Percentiles rank a stretch among this genome's conserved stretches.
Conservation (phyloP, 768 basidiomycete species). For the Mycena capillaripes region DNA sequence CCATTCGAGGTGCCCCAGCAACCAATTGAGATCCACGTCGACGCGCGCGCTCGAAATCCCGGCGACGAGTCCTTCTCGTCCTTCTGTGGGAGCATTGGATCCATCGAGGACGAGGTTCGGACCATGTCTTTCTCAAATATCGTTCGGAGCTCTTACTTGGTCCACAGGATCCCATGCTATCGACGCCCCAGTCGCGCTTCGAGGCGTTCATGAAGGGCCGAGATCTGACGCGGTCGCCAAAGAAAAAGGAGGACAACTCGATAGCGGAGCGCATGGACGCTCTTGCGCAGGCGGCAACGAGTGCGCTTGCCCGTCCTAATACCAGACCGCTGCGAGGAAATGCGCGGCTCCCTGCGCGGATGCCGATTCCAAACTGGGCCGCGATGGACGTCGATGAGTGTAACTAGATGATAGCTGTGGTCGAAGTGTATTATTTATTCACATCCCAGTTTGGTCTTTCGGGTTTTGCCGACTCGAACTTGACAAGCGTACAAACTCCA, state of each 20-base stretch:
- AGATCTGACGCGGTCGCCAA: conserved; percentile 27
- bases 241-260: conserved; percentile 2
- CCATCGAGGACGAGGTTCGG: conserved; percentile 32
- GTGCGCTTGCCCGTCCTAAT: conserved; percentile 1
- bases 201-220: conserved; percentile 33
- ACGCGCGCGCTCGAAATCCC: background rate
- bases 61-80: conserved; percentile 3
- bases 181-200: conserved; percentile 34
- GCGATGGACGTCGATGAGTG: conserved; percentile 2
- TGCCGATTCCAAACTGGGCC: conserved; percentile 30
- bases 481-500: too few species aligned
- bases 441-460: background rate
- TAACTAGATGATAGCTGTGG: too few species aligned
- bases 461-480: too few species aligned
- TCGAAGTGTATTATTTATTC: too few species aligned
- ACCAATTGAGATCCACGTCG: background rate
- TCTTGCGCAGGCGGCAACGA: conserved; percentile 3
- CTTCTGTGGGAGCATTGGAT: conserved; percentile 21
- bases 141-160: background rate
- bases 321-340: conserved; percentile 28
- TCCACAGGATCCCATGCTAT: conserved; percentile 3
- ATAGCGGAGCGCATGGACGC: conserved; percentile 1
- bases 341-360: conserved; percentile 26
- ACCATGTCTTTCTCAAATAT: background rate
- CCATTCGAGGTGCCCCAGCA: background rate